Evolutionary conservation across 2,329 filamentous ascomycete genomes (phyloP).

Genomic region (Pseudocercospora fijiensis): DNA sequence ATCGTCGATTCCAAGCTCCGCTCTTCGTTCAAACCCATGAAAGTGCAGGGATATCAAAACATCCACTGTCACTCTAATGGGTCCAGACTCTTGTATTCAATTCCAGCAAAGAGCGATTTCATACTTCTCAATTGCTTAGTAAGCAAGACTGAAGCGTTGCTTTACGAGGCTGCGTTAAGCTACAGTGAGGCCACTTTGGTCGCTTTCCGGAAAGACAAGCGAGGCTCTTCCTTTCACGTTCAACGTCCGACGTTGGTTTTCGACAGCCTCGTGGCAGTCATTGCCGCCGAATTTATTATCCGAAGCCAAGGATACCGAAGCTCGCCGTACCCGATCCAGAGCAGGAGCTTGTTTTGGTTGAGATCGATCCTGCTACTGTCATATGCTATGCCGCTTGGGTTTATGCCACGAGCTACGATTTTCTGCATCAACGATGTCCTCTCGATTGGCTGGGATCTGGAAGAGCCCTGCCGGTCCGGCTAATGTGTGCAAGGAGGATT

Average conservation of each 20-base stretch:
- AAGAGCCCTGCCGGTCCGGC: conserved; percentile 29
- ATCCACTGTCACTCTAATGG: too few species aligned
- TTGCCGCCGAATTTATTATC: conserved; percentile 40
- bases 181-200: too few species aligned
- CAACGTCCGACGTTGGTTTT: conserved; percentile 42
- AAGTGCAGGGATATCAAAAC: too few species aligned
- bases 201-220: too few species aligned
- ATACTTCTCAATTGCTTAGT: too few species aligned
- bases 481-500: too few species aligned
- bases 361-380: conserved; percentile 28
- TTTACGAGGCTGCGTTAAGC: too few species aligned
- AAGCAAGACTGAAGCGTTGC: too few species aligned
- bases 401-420: conserved; percentile 58
- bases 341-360: conserved; percentile 64
- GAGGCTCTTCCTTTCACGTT: conserved; percentile 48
- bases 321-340: conserved; percentile 82
- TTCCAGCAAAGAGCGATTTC: too few species aligned
- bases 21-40: too few species aligned
- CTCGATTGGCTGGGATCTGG: conserved; percentile 39
- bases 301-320: conserved; percentile 69
- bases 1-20: too few species aligned
- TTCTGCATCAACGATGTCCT: conserved; percentile 81
- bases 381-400: not conserved
- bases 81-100: too few species aligned
- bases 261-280: conserved; percentile 36